phyloP scores from a whole-genome alignment of 495 filamentous ascomycete genomes.

The Aspergillus steynii region DNA sequence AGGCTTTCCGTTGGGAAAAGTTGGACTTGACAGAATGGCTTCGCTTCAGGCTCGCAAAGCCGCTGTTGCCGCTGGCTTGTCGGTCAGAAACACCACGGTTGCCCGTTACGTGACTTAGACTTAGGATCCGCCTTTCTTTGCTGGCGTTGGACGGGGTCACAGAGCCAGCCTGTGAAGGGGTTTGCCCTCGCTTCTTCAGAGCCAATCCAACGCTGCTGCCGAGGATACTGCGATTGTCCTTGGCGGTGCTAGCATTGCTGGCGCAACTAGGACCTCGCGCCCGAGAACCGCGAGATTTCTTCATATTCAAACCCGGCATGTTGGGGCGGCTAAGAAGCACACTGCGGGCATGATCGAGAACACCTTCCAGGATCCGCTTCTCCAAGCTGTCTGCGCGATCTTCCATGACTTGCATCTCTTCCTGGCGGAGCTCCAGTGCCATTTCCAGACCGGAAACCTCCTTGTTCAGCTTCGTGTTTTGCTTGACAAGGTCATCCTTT shows the following conservation, averaged over 20 bases:
- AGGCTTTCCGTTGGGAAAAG: conserved; percentile 64
- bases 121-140: conserved; percentile 74
- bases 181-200: conserved; percentile 47
- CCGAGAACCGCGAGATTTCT: conserved; percentile 63
- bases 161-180: conserved; percentile 45
- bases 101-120: conserved; percentile 80
- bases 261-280: conserved; percentile 42
- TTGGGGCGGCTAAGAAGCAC: conserved; percentile 66
- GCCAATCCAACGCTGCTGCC: conserved; percentile 55
- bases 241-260: conserved; percentile 41
- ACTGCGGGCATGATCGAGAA: conserved; percentile 90
- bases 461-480: conserved; percentile 74
- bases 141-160: conserved; percentile 50
- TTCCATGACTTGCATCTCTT: conserved; percentile 90
- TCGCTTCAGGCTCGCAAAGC: conserved; percentile 57
- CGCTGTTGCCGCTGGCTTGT: conserved; percentile 46
- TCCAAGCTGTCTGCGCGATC: conserved; percentile 82
- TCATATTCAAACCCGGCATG: conserved; percentile 63
- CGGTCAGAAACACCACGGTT: conserved; percentile 66
- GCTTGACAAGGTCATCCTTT: conserved; percentile 67
- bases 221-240: conserved; percentile 41
- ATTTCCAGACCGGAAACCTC: conserved; percentile 88
- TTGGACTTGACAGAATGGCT: conserved; percentile 72
- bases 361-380: conserved; percentile 87
- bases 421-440: conserved; percentile 80